Percentiles rank a stretch among this genome's conserved stretches.
Evolutionary conservation across 2,329 filamentous ascomycete genomes (phyloP).

Genomic region (Fusarium musae): DNA sequence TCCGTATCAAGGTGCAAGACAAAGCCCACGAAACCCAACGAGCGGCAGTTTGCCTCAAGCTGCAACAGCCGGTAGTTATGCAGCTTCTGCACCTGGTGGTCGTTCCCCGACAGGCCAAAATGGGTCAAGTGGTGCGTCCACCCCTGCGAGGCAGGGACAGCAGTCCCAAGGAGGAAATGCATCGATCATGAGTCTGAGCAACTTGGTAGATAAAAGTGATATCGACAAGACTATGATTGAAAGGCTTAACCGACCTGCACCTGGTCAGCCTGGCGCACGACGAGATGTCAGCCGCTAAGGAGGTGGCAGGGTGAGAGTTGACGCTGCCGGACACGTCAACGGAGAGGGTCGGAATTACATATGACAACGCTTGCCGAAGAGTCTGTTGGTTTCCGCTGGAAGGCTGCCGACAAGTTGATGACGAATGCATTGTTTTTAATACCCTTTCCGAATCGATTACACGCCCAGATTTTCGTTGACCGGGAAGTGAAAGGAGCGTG

Average conservation of each 20-base stretch:
- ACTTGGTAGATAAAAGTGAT: constrained; percentile 63
- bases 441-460: constrained; percentile 27
- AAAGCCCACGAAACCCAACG: constrained; percentile 54
- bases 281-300: constrained; percentile 38
- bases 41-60: constrained; percentile 47
- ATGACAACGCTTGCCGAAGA: constrained; percentile 32
- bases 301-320: constrained; percentile 28
- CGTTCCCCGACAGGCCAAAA: constrained; percentile 53
- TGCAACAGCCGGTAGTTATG: constrained; percentile 40
- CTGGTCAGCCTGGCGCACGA: constrained; percentile 27
- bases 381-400: constrained; percentile 27
- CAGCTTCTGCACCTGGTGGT: constrained; percentile 44
- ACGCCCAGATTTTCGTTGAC: constrained; percentile 29
- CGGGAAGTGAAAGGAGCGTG: constrained; percentile 36
- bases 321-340: constrained; percentile 45
- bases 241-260: constrained; percentile 56
- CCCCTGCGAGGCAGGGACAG: constrained; percentile 47
- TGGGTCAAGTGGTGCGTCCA: constrained; percentile 52
- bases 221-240: constrained; percentile 67
- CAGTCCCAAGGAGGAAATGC: constrained; percentile 40
- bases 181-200: constrained; percentile 66
- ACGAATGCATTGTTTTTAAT: constrained; percentile 35
- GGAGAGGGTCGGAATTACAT: constrained; percentile 25
- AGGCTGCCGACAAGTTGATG: constrained; percentile 33
- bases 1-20: constrained; percentile 50